phyloP scores from a whole-genome alignment of 805 yeast genomes.

The Barnettozyma botsteinii region DNA sequence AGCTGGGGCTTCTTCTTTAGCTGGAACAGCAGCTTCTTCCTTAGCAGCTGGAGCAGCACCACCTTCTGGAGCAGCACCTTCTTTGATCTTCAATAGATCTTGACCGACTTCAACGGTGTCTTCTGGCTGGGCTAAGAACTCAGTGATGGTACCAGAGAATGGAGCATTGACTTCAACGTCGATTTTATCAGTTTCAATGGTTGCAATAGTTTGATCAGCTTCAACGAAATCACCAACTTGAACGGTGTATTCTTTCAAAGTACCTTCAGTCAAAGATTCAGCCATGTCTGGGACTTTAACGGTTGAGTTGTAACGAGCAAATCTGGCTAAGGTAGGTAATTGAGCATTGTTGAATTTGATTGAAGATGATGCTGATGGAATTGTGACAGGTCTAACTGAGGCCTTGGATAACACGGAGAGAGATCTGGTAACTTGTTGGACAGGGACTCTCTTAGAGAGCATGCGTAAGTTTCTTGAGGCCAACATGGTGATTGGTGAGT shows the following conservation, averaged over 20 bases:
- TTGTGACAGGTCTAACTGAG: slow-evolving; percentile 5
- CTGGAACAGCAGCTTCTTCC: slow-evolving; percentile 26
- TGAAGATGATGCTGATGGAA: not conserved
- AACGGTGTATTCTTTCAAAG: slow-evolving; percentile 64
- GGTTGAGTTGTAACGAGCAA: slow-evolving; percentile 33
- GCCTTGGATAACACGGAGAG: slow-evolving; percentile 9
- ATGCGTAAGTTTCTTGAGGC: slow-evolving; percentile 15
- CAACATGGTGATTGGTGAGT: slow-evolving; percentile 11
- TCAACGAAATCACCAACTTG: slow-evolving; percentile 84
- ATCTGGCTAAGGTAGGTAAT: slow-evolving; percentile 12
- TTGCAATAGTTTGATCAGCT: slow-evolving; percentile 87
- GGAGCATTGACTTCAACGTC: slow-evolving; percentile 97
- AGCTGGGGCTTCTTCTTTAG: slow-evolving; percentile 38
- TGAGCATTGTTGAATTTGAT: slow-evolving; percentile 6
- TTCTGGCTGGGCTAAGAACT: slow-evolving; percentile 74
- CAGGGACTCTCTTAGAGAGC: slow-evolving; percentile 12
- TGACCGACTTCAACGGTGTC: slow-evolving; percentile 97
- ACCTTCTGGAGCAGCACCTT: slow-evolving; percentile 62
- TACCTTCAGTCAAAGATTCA: slow-evolving; percentile 96
- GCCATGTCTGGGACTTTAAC: slow-evolving; percentile 96
- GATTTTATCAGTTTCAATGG: slow-evolving; percentile 97
- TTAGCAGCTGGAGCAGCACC: slow-evolving; percentile 28
- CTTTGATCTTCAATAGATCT: slow-evolving; percentile 81
- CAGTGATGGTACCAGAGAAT: slow-evolving; percentile 81
- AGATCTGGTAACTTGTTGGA: slow-evolving; percentile 8